phyloP scores from a whole-genome alignment of 305 asterid species.

The Fraxinus nigra region DNA sequence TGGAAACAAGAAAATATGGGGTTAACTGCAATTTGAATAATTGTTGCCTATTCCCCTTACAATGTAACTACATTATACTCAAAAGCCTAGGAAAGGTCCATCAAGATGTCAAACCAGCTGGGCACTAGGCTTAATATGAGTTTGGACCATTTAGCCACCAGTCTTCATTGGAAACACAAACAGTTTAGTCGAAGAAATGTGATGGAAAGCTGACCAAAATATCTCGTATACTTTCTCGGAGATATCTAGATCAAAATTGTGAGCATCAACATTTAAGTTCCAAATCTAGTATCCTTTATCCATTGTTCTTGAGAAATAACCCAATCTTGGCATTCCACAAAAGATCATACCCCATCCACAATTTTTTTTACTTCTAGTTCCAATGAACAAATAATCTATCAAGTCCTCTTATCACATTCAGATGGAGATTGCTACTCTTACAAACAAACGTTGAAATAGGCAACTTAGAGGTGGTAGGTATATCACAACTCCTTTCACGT shows the following conservation, averaged over 20 bases:
- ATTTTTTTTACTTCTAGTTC: too few species aligned
- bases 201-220: neutral
- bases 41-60: neutral
- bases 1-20: neutral
- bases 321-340: neutral
- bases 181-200: neutral
- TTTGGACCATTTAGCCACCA: neutral
- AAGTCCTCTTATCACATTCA: neutral
- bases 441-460: neutral
- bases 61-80: neutral
- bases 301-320: neutral
- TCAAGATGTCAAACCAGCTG: neutral
- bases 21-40: neutral
- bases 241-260: too few species aligned
- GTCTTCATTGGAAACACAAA: neutral
- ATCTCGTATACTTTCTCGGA: neutral
- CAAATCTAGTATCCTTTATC: too few species aligned
- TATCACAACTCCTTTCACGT: neutral
- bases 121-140: neutral
- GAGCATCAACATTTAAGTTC: neutral
- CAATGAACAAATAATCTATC: neutral
- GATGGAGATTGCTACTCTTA: neutral
- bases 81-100: neutral
- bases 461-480: neutral
- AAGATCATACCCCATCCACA: neutral